phyloP scores from a whole-genome alignment of 805 yeast genomes.

The Groenewaldozyma tartarivorans region DNA sequence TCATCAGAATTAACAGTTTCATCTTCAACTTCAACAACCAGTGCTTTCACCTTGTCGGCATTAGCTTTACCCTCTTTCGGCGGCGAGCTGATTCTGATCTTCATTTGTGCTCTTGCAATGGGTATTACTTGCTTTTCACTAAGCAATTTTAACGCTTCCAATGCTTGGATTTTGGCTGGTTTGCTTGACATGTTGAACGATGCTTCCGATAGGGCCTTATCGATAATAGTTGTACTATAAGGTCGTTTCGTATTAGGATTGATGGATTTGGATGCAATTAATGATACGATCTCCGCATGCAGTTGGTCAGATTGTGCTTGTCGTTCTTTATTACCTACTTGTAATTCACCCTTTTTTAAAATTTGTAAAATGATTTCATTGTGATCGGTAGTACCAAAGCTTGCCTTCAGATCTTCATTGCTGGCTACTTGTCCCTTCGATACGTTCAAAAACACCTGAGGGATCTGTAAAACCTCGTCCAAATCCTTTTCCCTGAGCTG shows the following conservation, averaged over 20 bases:
- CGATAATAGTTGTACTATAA: slow-evolving; percentile 91
- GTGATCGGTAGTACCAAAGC: slow-evolving; percentile 68
- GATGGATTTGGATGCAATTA: slow-evolving; percentile 81
- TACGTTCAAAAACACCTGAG: slow-evolving; percentile 86
- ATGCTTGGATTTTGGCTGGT: slow-evolving; percentile 77
- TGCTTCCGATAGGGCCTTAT: slow-evolving; percentile 65
- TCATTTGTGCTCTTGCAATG: slow-evolving; percentile 91
- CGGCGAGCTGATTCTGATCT: slow-evolving; percentile 52
- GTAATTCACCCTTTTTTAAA: slow-evolving; percentile 85
- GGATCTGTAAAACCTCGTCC: slow-evolving; percentile 93
- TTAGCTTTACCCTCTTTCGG: slow-evolving; percentile 42
- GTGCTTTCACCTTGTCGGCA: slow-evolving; percentile 33
- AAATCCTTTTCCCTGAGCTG: slow-evolving; percentile 62
- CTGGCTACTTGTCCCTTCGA: slow-evolving; percentile 92
- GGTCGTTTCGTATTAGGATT: slow-evolving; percentile 84
- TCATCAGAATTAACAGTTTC: slow-evolving; percentile 32
- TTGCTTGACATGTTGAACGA: slow-evolving; percentile 70
- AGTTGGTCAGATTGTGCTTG: slow-evolving; percentile 62
- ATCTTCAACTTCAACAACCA: slow-evolving; percentile 35
- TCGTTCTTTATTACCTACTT: slow-evolving; percentile 88
- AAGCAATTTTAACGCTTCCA: slow-evolving; percentile 78
- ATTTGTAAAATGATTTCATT: slow-evolving; percentile 75
- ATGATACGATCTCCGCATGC: slow-evolving; percentile 72
- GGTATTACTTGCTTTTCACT: slow-evolving; percentile 79
- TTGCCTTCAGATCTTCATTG: slow-evolving; percentile 63